Evolutionary conservation across 208 protist species (phyloP), one percentile per base, ranked within the genome.

Genomic region (Leishmania mexicana): DNA sequence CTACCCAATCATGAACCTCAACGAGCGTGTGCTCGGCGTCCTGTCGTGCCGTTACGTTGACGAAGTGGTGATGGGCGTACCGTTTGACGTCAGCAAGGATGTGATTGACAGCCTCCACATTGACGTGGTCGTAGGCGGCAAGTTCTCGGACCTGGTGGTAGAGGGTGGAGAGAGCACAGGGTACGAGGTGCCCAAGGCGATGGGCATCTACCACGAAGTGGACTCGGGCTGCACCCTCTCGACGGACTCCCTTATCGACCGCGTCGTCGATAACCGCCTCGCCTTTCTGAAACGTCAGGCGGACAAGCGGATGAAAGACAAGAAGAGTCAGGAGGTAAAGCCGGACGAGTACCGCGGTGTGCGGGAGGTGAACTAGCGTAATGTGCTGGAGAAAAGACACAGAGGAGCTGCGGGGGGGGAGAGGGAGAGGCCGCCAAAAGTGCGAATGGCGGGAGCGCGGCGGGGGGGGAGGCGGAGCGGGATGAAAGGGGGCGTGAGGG

Each of bases 1-100:
- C 84, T 99, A 97, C 83, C 99, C 99, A 35, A 99, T 99, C 83
- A 99, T 99, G 98, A 99, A 98, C 85, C 84, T 99, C 28, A 99
- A 99, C 62, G 99, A 99, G 89, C 94, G 99, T 76, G 94, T 98
- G 28, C 90, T 99, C 0, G 92, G 93, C 77, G 97, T 99, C 58
- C 89, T 99, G 5, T 96, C 98, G 10, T 99, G 98, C 87, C 86
- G 93, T 57, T 99, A 99, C 83, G 99, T 99, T 0, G 99, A 99
- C 85, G 98, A 99, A 84, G 99, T 99, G 10, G 89, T 99, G 40
- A 98, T 99, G 85, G 98, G 99, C n/a, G 98, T 99, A 49, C 99
- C 99, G 1, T 95, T 95, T 60, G 81, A 88, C 24, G 88, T 99
- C 5, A 97, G 95, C 19, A 92, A 97, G 73, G 97, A 98, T 62